phyloP scores from a whole-genome alignment of 208 protist genomes.

The Trichomonas tenax region DNA sequence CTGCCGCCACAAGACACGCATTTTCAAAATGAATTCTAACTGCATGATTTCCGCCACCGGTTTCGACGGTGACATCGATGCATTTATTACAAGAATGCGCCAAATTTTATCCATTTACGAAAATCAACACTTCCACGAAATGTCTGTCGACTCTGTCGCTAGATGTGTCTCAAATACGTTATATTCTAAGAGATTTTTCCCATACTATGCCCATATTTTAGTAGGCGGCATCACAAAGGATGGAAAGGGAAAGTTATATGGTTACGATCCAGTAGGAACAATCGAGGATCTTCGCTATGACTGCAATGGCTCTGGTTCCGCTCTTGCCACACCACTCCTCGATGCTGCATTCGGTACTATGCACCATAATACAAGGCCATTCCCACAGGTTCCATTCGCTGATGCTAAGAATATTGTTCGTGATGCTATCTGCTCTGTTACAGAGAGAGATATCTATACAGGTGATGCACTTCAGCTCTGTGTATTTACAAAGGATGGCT shows the following conservation, averaged over 20 bases:
- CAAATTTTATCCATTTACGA: neutral
- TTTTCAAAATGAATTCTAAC: neutral
- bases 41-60: neutral
- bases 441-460: neutral
- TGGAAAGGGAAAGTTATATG: neutral
- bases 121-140: neutral
- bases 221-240: neutral
- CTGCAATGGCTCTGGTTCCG: neutral
- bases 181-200: neutral
- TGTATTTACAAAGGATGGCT: neutral
- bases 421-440: neutral
- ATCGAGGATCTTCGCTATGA: neutral
- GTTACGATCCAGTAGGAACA: neutral
- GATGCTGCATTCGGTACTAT: neutral
- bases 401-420: neutral
- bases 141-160: neutral
- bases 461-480: neutral
- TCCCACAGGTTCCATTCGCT: neutral
- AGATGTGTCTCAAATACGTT: neutral
- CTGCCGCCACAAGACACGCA: neutral
- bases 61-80: neutral
- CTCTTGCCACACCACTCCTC: neutral
- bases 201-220: neutral
- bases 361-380: neutral
- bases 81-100: neutral